Percentiles rank a stretch among this genome's conserved stretches.
Conservation (phyloP, 2,329 filamentous ascomycete species). For the Macrophomina phaseolina region DNA sequence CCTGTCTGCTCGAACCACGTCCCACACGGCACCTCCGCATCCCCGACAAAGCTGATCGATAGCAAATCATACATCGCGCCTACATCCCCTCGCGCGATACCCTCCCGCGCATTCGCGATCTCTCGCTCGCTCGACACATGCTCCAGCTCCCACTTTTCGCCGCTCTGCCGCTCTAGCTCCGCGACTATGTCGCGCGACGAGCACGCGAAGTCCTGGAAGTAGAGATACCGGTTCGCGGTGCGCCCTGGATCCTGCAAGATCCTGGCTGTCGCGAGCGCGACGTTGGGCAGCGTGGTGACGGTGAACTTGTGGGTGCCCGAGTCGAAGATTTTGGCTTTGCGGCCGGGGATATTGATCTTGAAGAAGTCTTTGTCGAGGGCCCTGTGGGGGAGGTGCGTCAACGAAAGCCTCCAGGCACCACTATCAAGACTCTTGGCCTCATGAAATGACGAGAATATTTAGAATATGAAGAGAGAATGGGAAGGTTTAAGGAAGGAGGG, state of each 20-base stretch:
- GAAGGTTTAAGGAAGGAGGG: too few relatives aligned
- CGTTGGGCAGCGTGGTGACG: conserved; percentile 33
- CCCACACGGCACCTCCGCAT: conserved; percentile 33
- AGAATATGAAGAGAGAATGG: too few relatives aligned
- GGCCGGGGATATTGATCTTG: conserved; percentile 33
- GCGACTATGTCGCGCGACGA: conserved; percentile 30
- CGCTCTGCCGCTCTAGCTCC: conserved; percentile 30
- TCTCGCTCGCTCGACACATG: conserved; percentile 26
- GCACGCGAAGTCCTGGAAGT: conserved; percentile 34
- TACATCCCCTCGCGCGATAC: conserved; percentile 32
- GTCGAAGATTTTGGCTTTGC: conserved; percentile 33
- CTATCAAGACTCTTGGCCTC: too few relatives aligned
- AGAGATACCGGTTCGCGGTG: conserved; percentile 36
- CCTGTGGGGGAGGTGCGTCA: conserved; percentile 10
- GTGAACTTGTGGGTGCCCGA: conserved; percentile 32
- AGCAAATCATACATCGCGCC: conserved; percentile 32
- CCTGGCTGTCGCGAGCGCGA: conserved; percentile 33
- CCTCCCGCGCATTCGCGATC: conserved; percentile 28
- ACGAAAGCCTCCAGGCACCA: too few relatives aligned
- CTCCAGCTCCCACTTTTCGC: conserved; percentile 31
- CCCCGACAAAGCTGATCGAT: conserved; percentile 32
- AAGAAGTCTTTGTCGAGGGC: conserved; percentile 35
- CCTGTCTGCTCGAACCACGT: conserved; percentile 32
- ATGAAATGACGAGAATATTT: too few relatives aligned
- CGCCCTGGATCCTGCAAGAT: neutral